A percentile compares a stretch with the other conserved stretches of the same genome.
Evolutionary conservation across 495 filamentous ascomycete genomes (phyloP).

Genomic region (Podospora didyma): DNA sequence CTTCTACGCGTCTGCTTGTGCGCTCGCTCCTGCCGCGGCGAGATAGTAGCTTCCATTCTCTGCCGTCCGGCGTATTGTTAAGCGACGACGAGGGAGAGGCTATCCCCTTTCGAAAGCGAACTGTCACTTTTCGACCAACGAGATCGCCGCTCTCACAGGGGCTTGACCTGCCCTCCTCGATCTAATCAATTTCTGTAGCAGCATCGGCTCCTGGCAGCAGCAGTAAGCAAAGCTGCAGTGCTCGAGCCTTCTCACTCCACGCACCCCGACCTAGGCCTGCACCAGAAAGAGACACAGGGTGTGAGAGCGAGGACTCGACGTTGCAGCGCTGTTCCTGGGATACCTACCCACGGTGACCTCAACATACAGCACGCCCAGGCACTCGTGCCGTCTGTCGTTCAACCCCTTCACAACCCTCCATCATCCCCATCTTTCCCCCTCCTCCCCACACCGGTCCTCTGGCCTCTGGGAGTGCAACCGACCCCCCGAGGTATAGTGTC

Average conservation of each 20-base stretch:
- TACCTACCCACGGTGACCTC: slow-evolving; percentile 1
- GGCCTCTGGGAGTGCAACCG: neutral
- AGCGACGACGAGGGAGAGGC: neutral
- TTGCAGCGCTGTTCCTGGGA: slow-evolving; percentile 15
- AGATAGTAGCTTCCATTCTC: neutral
- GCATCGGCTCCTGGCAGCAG: neutral
- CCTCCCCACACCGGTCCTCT: slow-evolving; percentile 10
- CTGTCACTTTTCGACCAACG: slow-evolving; percentile 1
- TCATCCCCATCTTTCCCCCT: neutral
- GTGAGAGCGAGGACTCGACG: slow-evolving; percentile 9
- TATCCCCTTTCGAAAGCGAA: slow-evolving; percentile 8
- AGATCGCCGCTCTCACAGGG: slow-evolving; percentile 11
- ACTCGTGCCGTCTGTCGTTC: slow-evolving; percentile 5
- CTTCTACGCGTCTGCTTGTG: neutral
- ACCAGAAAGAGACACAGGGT: neutral
- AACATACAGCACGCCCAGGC: slow-evolving; percentile 4
- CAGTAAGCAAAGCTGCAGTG: slow-evolving; percentile 4
- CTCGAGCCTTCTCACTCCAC: slow-evolving; percentile 19
- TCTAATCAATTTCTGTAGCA: slow-evolving; percentile 15
- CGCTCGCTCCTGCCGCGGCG: slow-evolving; percentile 1
- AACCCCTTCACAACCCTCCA: slow-evolving; percentile 2
- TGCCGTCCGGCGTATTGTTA: slow-evolving; percentile 12
- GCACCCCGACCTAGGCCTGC: slow-evolving; percentile 4
- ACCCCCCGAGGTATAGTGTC: slow-evolving; percentile 20
- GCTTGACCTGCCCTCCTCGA: slow-evolving; percentile 10